Base-by-base conservation (phyloP, 352 stramenopile species). In the Aphanomyces cochlioides region DNA sequence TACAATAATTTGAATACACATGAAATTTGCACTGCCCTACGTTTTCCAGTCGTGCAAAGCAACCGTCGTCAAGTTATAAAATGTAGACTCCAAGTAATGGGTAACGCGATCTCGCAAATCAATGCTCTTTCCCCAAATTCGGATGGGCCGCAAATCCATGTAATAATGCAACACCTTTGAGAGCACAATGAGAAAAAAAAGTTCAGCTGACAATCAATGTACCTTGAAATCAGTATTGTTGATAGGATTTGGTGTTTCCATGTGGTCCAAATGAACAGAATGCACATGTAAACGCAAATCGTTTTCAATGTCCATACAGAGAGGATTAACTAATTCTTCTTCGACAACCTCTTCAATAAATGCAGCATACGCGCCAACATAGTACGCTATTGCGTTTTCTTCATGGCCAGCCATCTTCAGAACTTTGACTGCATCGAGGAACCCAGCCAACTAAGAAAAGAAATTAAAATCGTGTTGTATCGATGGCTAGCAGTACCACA, bases 1-100 rank as follows among this genome's bases (percentile, higher is more conserved):
- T 65, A 71, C 4, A 3, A 6, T 4, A 17, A 64, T 43, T 21
- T 65, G 7, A 21, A 56, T 38, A 37, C 59, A 59, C 5, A 8
- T 19, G 15, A 69, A 47, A 50, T 12, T 38, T 10, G 13, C 28
- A 15, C 17, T 21, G 36, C 47, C 34, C 4, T 92, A 98, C 17
- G 90, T 97, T 73, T 95, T 96, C 89, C 92, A 98, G 74, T 98
- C 95, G 72, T 98, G 92, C n/a, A 98, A 73, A 40, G 90, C 90
- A 3, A 98, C 79, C 4, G 90, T 97, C 36, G 93, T 98, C 50
- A 98, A 83, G 65, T 98, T 96, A 75, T 98, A 98, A 72, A 98
- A 98, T 47, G 85, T 96, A 66, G 81, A 93, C 67, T 98, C 90
- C n/a, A 98, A 77, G 70, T 98, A 98, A 69, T 94, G 83, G 40